Conservation (phyloP, 164 flowering plant species). For the Umbilicus rupestris region DNA sequence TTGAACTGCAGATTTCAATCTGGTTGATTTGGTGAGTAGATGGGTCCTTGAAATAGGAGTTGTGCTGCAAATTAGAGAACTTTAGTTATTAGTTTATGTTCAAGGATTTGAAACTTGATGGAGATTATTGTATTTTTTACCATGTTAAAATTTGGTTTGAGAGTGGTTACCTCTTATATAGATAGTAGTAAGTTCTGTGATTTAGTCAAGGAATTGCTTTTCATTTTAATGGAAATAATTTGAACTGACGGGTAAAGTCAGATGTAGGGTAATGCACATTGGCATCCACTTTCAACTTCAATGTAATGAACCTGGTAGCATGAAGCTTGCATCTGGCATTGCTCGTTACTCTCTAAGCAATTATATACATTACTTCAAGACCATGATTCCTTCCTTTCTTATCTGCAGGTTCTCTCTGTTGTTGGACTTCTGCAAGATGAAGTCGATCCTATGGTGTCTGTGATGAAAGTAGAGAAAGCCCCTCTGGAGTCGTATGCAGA, state of each 20-base stretch:
- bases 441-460: conserved; percentile 81
- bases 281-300: neutral
- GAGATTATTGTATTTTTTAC: too few relatives aligned
- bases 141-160: too few relatives aligned
- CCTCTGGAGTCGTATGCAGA: conserved; percentile 82
- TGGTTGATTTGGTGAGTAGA: neutral
- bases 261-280: too few relatives aligned
- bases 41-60: conserved; percentile 1
- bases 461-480: conserved; percentile 81
- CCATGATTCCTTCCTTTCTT: neutral
- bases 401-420: conserved; percentile 60
- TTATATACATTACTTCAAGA: neutral
- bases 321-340: neutral
- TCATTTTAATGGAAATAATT: too few relatives aligned
- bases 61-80: conserved; percentile 23
- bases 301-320: too few relatives aligned
- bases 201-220: too few relatives aligned
- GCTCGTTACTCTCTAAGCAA: neutral
- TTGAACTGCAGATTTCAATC: too few relatives aligned
- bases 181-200: too few relatives aligned
- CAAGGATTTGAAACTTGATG: neutral
- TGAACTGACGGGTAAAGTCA: too few relatives aligned
- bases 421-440: conserved; percentile 87
- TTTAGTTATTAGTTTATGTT: neutral
- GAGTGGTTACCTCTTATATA: too few relatives aligned